phyloP scores from a whole-genome alignment of 2,329 filamentous ascomycete species.

The Chaetomium sp. region DNA sequence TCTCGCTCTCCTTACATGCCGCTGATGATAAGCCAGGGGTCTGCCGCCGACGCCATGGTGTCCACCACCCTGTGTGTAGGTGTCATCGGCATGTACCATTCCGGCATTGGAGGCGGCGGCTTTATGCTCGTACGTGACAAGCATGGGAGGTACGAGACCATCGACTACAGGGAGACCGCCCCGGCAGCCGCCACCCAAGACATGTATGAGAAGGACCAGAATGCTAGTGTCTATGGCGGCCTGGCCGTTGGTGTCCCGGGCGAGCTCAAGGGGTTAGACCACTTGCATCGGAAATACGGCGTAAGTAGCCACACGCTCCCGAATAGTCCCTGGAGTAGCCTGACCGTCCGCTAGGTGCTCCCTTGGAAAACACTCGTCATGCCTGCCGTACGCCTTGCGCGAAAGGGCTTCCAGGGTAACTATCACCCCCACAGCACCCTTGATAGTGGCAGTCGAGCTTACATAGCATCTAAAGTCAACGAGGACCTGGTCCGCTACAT shows the following conservation, averaged over 20 bases:
- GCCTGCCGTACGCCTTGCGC: slow-evolving; percentile 73
- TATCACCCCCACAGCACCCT: neutral
- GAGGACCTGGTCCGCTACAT: slow-evolving; percentile 77
- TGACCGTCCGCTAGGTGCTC: slow-evolving; percentile 41
- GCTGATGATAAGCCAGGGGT: slow-evolving; percentile 52
- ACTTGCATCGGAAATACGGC: slow-evolving; percentile 74
- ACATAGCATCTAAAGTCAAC: slow-evolving; percentile 54
- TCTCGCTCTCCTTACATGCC: neutral
- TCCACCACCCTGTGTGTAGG: slow-evolving; percentile 76
- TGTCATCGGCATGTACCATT: slow-evolving; percentile 75
- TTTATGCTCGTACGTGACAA: slow-evolving; percentile 79
- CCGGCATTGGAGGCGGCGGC: slow-evolving; percentile 85
- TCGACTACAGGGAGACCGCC: slow-evolving; percentile 89
- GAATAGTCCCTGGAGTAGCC: neutral
- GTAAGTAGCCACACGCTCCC: slow-evolving; percentile 39
- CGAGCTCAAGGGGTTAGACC: slow-evolving; percentile 76
- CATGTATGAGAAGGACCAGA: slow-evolving; percentile 77
- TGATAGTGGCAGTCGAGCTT: slow-evolving; percentile 10
- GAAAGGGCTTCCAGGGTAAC: slow-evolving; percentile 65
- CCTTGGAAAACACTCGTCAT: slow-evolving; percentile 72
- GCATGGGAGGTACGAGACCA: slow-evolving; percentile 76
- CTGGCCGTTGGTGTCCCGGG: slow-evolving; percentile 72
- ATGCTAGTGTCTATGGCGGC: slow-evolving; percentile 70
- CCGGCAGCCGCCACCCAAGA: slow-evolving; percentile 78
- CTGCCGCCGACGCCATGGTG: slow-evolving; percentile 75